These are phyloP conservation scores for Leptosphaerulina australis DNA, from an alignment of 2,329 filamentous ascomycete genomes.

Conservation along the genomic window DNA sequence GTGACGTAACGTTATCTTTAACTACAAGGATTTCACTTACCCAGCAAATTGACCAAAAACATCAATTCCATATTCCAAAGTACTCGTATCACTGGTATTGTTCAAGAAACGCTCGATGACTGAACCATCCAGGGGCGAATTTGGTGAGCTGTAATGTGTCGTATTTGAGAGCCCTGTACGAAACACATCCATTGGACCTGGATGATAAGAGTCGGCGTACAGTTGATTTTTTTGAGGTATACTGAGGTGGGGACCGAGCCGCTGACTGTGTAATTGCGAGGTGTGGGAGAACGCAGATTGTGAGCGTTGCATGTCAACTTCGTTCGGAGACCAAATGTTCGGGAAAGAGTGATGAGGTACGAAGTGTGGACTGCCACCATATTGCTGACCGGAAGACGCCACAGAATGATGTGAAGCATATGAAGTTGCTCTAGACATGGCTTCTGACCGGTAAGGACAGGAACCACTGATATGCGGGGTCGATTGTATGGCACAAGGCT, in stretches of 20 bases:
- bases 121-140: neutral
- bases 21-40: neutral
- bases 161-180: neutral
- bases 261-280: neutral
- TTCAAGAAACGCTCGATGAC: neutral
- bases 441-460: slow-evolving; percentile 12
- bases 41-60: neutral
- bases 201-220: neutral
- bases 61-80: neutral
- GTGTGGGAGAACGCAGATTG: neutral
- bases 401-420: slow-evolving; percentile 22
- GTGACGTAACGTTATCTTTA: slow-evolving; percentile 3
- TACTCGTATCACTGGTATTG: neutral
- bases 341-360: neutral
- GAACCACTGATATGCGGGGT: slow-evolving; percentile 4
- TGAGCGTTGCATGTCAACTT: neutral
- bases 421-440: slow-evolving; percentile 20
- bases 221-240: neutral
- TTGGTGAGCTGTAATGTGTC: neutral
- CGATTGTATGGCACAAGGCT: slow-evolving; percentile 20
- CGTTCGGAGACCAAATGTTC: neutral
- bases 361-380: neutral
- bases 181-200: neutral
- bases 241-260: neutral
- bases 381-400: slow-evolving; percentile 8